These are phyloP conservation scores for Tulasnella sp. DNA, from an alignment of 768 basidiomycete genomes.

Conservation along the genomic window DNA sequence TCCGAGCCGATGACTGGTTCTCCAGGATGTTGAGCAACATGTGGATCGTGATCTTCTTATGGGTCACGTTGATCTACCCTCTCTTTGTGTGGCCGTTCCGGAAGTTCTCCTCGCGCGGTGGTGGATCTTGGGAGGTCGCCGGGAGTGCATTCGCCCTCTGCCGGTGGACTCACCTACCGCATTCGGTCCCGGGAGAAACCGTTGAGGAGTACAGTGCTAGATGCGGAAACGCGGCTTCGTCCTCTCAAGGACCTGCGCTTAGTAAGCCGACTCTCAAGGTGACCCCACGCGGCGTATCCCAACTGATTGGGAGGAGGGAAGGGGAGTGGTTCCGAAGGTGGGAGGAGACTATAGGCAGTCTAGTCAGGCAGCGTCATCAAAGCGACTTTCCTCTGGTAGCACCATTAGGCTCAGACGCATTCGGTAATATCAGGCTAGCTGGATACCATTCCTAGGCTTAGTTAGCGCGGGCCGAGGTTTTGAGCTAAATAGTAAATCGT, in stretches of 20 bases:
- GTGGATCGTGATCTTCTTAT: constrained; percentile 59
- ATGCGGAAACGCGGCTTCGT: not conserved
- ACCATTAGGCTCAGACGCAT: constrained; percentile 3
- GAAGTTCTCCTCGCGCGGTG: constrained; percentile 52
- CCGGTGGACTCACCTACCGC: constrained; percentile 12
- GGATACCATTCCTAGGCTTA: constrained; percentile 1
- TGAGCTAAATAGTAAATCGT: not conserved
- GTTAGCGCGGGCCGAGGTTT: not conserved
- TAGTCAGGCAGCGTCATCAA: constrained; percentile 30
- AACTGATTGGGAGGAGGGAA: constrained; percentile 48
- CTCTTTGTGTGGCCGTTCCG: constrained; percentile 63
- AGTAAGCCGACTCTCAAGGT: constrained; percentile 12
- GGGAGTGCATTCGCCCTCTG: constrained; percentile 7
- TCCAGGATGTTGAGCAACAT: constrained; percentile 56
- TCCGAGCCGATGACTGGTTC: constrained; percentile 55
- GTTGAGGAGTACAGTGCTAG: constrained; percentile 2
- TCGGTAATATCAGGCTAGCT: constrained; percentile 11
- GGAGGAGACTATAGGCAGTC: constrained; percentile 55
- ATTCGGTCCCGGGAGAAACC: constrained; percentile 13
- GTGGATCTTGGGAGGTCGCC: constrained; percentile 46
- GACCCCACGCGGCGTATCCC: constrained; percentile 27
- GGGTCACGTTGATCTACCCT: constrained; percentile 61
- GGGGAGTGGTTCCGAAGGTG: constrained; percentile 71
- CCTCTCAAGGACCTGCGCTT: constrained; percentile 5
- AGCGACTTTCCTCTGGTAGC: not conserved